A percentile compares a stretch with the other conserved stretches of the same genome.
These are phyloP conservation scores for Populus ilicifolia DNA, from an alignment of 345 rosid species.

Conservation along the genomic window DNA sequence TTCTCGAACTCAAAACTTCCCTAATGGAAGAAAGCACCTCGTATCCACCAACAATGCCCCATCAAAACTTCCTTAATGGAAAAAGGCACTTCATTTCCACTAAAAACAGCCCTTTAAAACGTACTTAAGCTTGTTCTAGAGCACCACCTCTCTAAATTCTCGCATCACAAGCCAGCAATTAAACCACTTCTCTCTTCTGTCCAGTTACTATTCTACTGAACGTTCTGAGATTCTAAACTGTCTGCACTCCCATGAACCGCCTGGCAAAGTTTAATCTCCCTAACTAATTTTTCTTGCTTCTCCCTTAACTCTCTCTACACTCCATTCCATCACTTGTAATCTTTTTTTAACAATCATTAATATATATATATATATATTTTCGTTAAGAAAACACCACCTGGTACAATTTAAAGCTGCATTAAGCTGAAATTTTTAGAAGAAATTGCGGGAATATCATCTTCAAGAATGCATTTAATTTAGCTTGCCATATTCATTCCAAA, in stretches of 20 bases:
- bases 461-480: background rate
- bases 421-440: background rate
- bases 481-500: background rate
- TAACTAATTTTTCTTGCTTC: background rate
- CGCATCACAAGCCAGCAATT: background rate
- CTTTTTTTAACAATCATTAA: background rate
- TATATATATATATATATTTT: background rate
- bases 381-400: background rate
- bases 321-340: background rate
- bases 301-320: background rate
- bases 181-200: background rate
- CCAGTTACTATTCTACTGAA: background rate
- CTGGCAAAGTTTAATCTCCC: background rate
- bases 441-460: background rate
- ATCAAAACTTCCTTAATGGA: background rate
- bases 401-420: background rate
- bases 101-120: background rate
- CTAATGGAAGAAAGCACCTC: too few species aligned
- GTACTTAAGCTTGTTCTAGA: background rate
- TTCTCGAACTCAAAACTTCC: background rate
- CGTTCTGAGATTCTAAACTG: background rate
- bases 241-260: background rate
- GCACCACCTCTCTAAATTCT: background rate
- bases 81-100: background rate
- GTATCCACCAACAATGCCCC: too few species aligned